phyloP scores from a whole-genome alignment of 192 early-diverging fungal genomes.

The Entomortierella parvispora region DNA sequence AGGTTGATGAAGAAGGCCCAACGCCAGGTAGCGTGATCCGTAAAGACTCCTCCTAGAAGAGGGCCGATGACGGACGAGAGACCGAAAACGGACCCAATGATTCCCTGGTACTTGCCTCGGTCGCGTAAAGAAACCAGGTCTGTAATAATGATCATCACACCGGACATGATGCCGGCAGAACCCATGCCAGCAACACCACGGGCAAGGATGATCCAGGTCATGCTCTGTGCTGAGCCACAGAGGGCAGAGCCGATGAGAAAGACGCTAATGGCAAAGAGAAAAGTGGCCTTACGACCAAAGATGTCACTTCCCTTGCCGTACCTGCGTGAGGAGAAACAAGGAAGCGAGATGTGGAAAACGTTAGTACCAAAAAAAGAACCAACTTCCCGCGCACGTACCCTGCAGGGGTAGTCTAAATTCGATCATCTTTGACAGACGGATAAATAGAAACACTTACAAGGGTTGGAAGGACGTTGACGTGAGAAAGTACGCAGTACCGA shows the following conservation, averaged over 20 bases:
- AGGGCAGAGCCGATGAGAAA: slow-evolving; percentile 72
- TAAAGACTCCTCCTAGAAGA: slow-evolving; percentile 65
- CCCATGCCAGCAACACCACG: slow-evolving; percentile 64
- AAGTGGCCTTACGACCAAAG: background rate
- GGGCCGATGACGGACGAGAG: slow-evolving; percentile 65
- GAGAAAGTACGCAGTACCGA: slow-evolving; percentile 75
- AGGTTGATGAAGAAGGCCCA: slow-evolving; percentile 87
- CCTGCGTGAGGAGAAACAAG: too few species aligned
- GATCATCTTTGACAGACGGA: too few species aligned
- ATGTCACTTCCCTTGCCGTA: slow-evolving; percentile 3
- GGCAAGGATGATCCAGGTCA: slow-evolving; percentile 61
- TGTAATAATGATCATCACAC: slow-evolving; percentile 63
- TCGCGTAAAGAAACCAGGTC: slow-evolving; percentile 65
- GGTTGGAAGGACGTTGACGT: slow-evolving; percentile 78
- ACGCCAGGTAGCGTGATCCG: slow-evolving; percentile 45
- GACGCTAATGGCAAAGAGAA: slow-evolving; percentile 57
- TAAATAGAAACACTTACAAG: slow-evolving; percentile 33
- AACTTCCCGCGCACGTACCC: too few species aligned
- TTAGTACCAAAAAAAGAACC: background rate
- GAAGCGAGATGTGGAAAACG: too few species aligned
- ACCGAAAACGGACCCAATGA: slow-evolving; percentile 59
- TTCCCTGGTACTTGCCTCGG: slow-evolving; percentile 60
- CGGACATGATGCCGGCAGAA: slow-evolving; percentile 57
- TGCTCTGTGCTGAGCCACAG: slow-evolving; percentile 65
- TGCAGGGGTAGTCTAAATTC: too few species aligned